Percentiles rank a stretch among this genome's conserved stretches.
phyloP scores from a whole-genome alignment of 495 filamentous ascomycete genomes.

The Poronia punctata region DNA sequence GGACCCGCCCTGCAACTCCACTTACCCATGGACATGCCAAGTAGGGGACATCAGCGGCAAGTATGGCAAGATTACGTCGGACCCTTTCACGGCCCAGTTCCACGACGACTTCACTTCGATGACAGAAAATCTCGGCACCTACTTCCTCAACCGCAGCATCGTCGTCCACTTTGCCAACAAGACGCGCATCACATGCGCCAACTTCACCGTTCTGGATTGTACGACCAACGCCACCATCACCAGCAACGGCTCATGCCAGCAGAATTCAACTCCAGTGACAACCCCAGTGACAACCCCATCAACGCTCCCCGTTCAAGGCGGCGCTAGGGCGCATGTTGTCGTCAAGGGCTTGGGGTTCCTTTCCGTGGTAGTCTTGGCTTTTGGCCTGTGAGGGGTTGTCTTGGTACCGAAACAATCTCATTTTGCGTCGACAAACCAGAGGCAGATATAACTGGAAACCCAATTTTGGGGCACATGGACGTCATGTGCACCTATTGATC shows the following conservation, averaged over 20 bases:
- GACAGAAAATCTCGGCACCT: conserved; percentile 48
- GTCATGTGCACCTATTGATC: too few relatives aligned
- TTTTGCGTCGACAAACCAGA: too few relatives aligned
- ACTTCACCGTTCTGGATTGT: conserved; percentile 41
- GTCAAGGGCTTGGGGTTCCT: too few relatives aligned
- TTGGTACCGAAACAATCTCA: too few relatives aligned
- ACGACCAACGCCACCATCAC: conserved; percentile 7
- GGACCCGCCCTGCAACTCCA: conserved; percentile 54
- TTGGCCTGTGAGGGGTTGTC: too few relatives aligned
- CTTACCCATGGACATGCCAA: conserved; percentile 62
- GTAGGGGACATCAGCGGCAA: conserved; percentile 82
- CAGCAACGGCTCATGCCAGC: not conserved
- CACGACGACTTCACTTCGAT: conserved; percentile 63
- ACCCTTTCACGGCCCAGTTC: conserved; percentile 44
- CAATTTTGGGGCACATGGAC: too few relatives aligned
- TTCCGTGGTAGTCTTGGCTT: too few relatives aligned
- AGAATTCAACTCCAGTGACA: not conserved
- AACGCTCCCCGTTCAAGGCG: too few relatives aligned
- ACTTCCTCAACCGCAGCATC: conserved; percentile 72
- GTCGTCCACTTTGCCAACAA: conserved; percentile 69
- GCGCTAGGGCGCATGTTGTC: too few relatives aligned
- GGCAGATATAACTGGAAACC: too few relatives aligned
- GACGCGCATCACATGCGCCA: conserved; percentile 66
- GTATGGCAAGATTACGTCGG: conserved; percentile 56
- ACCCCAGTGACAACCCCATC: not conserved